Conservation (phyloP, 257 asterid genomes). For the Gentiana dahurica region DNA sequence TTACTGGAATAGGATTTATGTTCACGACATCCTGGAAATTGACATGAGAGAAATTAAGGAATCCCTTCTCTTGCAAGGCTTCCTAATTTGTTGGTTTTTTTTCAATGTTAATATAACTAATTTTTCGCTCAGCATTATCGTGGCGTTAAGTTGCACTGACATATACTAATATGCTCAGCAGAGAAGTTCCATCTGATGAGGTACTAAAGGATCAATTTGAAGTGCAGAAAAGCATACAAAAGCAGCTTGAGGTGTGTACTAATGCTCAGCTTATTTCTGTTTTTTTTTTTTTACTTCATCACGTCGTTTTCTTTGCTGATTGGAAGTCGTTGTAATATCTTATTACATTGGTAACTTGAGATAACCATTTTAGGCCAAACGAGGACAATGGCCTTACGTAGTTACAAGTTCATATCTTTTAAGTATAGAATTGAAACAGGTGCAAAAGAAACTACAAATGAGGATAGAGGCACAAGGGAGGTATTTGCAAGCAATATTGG, state of each 20-base stretch:
- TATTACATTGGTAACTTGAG: no score
- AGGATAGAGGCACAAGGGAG: constrained; percentile 94
- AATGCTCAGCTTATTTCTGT: background rate
- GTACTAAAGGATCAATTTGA: constrained; percentile 55
- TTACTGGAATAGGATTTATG: constrained; percentile 81
- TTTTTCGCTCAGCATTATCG: no score
- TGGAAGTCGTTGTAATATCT: background rate
- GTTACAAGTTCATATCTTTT: background rate
- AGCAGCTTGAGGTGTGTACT: constrained; percentile 65
- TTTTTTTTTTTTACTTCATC: background rate
- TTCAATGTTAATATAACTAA: no score
- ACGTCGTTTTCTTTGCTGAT: background rate
- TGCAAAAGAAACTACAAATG: constrained; percentile 78
- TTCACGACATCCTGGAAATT: constrained; percentile 71
- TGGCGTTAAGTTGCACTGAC: no score
- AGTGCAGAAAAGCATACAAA: constrained; percentile 62
- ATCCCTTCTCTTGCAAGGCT: background rate
- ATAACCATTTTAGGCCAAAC: no score
- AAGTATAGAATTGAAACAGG: constrained; percentile 27
- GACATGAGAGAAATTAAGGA: constrained; percentile 14
- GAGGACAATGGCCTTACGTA: no score
- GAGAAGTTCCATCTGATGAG: constrained; percentile 62
- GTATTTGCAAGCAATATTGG: constrained; percentile 73
- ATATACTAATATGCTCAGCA: constrained; percentile 11
- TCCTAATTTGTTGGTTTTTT: background rate